phyloP scores from a whole-genome alignment of 2,329 filamentous ascomycete genomes.

The Sporothrix brunneoviolacea region DNA sequence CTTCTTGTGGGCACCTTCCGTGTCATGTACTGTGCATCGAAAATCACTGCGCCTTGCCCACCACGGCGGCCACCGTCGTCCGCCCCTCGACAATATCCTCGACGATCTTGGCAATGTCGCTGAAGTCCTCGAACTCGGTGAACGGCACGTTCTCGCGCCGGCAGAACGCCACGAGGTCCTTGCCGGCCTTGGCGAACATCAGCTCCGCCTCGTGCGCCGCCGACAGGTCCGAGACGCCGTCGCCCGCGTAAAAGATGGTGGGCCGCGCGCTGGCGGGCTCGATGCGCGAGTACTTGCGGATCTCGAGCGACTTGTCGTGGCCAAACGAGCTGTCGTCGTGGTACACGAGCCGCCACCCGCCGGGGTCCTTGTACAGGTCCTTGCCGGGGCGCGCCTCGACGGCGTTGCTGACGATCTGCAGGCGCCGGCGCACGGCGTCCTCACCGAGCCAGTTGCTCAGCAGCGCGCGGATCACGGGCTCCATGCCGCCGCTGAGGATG shows the following conservation, averaged over 20 bases:
- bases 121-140: slow-evolving; percentile 55
- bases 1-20: no score
- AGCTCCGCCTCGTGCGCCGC: slow-evolving; percentile 90
- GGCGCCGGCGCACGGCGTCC: slow-evolving; percentile 59
- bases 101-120: slow-evolving; percentile 22
- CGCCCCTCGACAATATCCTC: slow-evolving; percentile 19
- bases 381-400: slow-evolving; percentile 56
- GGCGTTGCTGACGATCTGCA: slow-evolving; percentile 88
- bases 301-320: slow-evolving; percentile 93
- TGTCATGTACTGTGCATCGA: neutral
- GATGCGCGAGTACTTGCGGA: slow-evolving; percentile 76
- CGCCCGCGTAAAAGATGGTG: slow-evolving; percentile 87
- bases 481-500: slow-evolving; percentile 88
- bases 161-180: slow-evolving; percentile 31
- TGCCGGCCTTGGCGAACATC: slow-evolving; percentile 86
- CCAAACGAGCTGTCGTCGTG: slow-evolving; percentile 86
- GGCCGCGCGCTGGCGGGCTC: slow-evolving; percentile 59
- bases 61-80: slow-evolving; percentile 15
- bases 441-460: slow-evolving; percentile 73
- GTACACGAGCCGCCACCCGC: slow-evolving; percentile 82
- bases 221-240: slow-evolving; percentile 87
- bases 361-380: slow-evolving; percentile 63
- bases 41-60: slow-evolving; percentile 1
- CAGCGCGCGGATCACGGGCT: slow-evolving; percentile 79
- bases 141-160: slow-evolving; percentile 39